Percentiles rank a stretch among this genome's conserved stretches.
phyloP scores from a whole-genome alignment of 2,329 filamentous ascomycete genomes.

The Aureobasidium sp. region DNA sequence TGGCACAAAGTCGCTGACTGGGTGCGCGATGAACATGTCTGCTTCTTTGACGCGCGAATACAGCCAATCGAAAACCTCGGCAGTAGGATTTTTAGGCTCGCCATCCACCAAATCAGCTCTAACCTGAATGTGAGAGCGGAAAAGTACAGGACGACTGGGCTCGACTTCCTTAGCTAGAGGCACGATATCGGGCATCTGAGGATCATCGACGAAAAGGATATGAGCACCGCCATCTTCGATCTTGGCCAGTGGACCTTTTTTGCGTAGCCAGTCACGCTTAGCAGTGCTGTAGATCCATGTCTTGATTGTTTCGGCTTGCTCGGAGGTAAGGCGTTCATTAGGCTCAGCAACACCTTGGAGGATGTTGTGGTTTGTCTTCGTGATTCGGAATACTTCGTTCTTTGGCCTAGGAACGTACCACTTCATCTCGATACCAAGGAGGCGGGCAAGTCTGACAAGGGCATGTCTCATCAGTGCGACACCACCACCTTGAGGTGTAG shows the following conservation, averaged over 20 bases:
- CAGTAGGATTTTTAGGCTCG: slow-evolving; percentile 57
- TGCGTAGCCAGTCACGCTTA: slow-evolving; percentile 63
- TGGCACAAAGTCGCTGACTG: slow-evolving; percentile 69
- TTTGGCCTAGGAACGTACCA: slow-evolving; percentile 80
- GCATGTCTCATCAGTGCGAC: slow-evolving; percentile 78
- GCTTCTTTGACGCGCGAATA: slow-evolving; percentile 64
- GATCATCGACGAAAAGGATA: slow-evolving; percentile 72
- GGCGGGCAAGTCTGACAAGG: slow-evolving; percentile 61
- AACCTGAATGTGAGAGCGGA: slow-evolving; percentile 77
- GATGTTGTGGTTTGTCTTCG: slow-evolving; percentile 84
- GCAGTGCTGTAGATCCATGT: slow-evolving; percentile 71
- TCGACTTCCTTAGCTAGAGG: slow-evolving; percentile 64
- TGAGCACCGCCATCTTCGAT: slow-evolving; percentile 66
- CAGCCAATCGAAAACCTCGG: slow-evolving; percentile 67
- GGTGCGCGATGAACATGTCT: slow-evolving; percentile 77
- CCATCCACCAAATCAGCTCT: slow-evolving; percentile 61
- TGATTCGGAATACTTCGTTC: slow-evolving; percentile 72
- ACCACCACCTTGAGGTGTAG: slow-evolving; percentile 74
- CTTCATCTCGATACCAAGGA: slow-evolving; percentile 60
- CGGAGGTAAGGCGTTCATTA: slow-evolving; percentile 54
- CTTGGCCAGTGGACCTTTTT: slow-evolving; percentile 59
- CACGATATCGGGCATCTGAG: slow-evolving; percentile 75
- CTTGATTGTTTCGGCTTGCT: slow-evolving; percentile 56
- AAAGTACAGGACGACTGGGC: slow-evolving; percentile 68
- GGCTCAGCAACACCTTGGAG: slow-evolving; percentile 68